These are phyloP conservation scores for Cercospora citrullina DNA, from an alignment of 2,329 filamentous ascomycete species.

Conservation along the genomic window DNA sequence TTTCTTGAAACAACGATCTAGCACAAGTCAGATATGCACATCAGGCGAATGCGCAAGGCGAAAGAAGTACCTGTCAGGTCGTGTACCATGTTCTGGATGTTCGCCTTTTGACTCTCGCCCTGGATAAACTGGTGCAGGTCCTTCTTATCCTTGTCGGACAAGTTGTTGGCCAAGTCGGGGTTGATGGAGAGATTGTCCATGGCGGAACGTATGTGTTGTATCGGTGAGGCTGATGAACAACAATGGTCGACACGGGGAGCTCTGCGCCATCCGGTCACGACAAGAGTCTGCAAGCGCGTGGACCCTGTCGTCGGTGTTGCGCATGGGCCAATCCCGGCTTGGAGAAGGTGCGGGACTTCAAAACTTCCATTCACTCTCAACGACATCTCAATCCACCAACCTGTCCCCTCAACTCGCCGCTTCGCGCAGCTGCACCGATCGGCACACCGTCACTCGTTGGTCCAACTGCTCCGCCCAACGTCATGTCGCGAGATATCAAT, in stretches of 20 bases:
- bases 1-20: conserved; percentile 77
- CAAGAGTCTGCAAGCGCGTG: conserved; percentile 1
- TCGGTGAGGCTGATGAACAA: not conserved
- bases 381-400: conserved; percentile 7
- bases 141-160: conserved; percentile 55
- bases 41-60: conserved; percentile 60
- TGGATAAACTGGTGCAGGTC: conserved; percentile 84
- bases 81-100: conserved; percentile 54
- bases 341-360: conserved; percentile 1
- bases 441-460: conserved; percentile 1
- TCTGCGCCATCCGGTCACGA: not conserved
- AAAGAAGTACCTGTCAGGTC: conserved; percentile 16
- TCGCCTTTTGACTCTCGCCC: conserved; percentile 83
- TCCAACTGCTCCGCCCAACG: not conserved
- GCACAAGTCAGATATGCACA: conserved; percentile 19
- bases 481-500: conserved; percentile 13
- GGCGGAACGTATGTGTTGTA: not conserved
- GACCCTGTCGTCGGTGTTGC: not conserved
- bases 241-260: not conserved
- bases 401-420: not conserved
- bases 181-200: conserved; percentile 36
- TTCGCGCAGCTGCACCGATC: not conserved
- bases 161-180: conserved; percentile 33
- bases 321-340: conserved; percentile 6
- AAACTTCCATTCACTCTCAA: conserved; percentile 6